Evolutionary conservation across 1,284 basidiomycete genomes (phyloP).

Genomic region (Porogramme epimiltina): DNA sequence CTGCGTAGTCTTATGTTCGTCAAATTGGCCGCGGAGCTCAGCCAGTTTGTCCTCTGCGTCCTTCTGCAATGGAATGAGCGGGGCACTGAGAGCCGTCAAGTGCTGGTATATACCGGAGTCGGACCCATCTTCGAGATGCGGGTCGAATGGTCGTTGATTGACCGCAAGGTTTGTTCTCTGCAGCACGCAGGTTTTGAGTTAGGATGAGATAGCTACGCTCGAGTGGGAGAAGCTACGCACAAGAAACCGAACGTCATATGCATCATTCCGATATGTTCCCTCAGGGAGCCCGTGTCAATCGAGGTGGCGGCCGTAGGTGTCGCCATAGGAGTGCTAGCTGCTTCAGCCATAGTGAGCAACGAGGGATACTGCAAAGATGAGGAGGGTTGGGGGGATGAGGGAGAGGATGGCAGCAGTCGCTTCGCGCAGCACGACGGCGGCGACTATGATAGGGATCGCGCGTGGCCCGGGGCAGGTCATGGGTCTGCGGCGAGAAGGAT

Average conservation of each 20-base stretch:
- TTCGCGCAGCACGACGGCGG: slow-evolving; percentile 8
- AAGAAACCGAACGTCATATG: slow-evolving; percentile 20
- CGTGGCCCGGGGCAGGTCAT: slow-evolving; percentile 16
- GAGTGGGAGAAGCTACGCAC: slow-evolving; percentile 14
- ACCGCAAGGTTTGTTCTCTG: slow-evolving; percentile 33
- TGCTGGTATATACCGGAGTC: too few species aligned
- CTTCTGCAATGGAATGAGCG: too few species aligned
- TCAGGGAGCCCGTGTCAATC: slow-evolving; percentile 21
- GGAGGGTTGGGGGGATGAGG: slow-evolving; percentile 7
- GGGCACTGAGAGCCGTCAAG: too few species aligned
- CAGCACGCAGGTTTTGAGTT: background rate
- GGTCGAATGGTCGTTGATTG: slow-evolving; percentile 33
- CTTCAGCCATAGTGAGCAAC: slow-evolving; percentile 5
- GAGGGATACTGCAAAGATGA: background rate
- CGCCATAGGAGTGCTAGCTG: background rate
- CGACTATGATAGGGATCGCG: slow-evolving; percentile 12
- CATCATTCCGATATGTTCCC: slow-evolving; percentile 25
- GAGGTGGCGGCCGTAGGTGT: background rate
- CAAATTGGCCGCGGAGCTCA: slow-evolving; percentile 32
- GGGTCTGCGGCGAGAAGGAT: background rate
- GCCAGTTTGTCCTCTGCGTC: slow-evolving; percentile 37
- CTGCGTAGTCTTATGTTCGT: slow-evolving; percentile 38
- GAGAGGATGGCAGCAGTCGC: slow-evolving; percentile 3
- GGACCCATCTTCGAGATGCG: slow-evolving; percentile 33
- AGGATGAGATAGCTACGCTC: background rate